Evolutionary conservation across 2,329 filamentous ascomycete genomes (phyloP).

Genomic region (Aspergillus sp.): DNA sequence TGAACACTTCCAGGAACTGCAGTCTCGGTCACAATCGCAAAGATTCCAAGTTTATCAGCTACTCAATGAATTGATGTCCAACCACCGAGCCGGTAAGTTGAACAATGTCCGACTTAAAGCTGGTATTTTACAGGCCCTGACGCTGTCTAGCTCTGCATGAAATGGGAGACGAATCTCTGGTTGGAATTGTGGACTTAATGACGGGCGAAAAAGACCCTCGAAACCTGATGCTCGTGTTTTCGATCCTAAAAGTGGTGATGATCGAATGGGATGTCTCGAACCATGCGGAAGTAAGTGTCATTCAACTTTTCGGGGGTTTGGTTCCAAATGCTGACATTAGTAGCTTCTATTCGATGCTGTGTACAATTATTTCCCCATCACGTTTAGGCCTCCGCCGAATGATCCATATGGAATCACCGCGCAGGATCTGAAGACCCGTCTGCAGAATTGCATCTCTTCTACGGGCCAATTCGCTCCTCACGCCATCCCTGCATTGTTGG

Average conservation of each 20-base stretch:
- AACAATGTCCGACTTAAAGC: not conserved
- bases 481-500: constrained; percentile 65
- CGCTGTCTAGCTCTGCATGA: constrained; percentile 48
- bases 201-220: constrained; percentile 68
- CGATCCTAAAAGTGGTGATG: constrained; percentile 65
- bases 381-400: constrained; percentile 67
- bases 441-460: constrained; percentile 64
- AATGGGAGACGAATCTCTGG: constrained; percentile 60
- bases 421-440: constrained; percentile 64
- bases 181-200: constrained; percentile 63
- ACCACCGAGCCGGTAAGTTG: constrained; percentile 55
- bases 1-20: constrained; percentile 56
- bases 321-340: constrained; percentile 16
- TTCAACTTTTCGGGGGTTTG: not conserved
- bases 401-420: constrained; percentile 70
- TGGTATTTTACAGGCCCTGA: constrained; percentile 4
- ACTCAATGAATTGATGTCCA: constrained; percentile 61
- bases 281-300: constrained; percentile 53
- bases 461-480: constrained; percentile 64
- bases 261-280: constrained; percentile 65
- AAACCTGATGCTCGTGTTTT: constrained; percentile 70
- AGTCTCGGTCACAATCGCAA: constrained; percentile 63
- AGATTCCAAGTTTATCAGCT: constrained; percentile 63
- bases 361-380: constrained; percentile 72
- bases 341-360: constrained; percentile 63